Conservation (phyloP, 352 stramenopile species). For the Globisporangium radiosum region DNA sequence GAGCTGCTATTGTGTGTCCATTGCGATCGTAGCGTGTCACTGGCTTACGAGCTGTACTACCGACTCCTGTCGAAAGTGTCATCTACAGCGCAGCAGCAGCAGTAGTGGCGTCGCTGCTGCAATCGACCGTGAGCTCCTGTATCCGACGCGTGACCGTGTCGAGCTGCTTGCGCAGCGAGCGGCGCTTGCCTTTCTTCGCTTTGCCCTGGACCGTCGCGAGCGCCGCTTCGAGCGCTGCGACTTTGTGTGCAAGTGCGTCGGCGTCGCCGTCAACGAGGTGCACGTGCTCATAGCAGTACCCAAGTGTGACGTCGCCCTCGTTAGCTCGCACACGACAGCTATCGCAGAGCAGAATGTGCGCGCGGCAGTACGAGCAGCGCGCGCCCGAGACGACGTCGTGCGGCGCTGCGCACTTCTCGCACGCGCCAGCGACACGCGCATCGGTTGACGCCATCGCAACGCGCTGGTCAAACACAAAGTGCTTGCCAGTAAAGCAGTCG, state of each 20-base stretch:
- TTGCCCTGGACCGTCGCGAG: slow-evolving; percentile 34
- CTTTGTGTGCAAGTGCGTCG: slow-evolving; percentile 28
- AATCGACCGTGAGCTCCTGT: too few relatives aligned
- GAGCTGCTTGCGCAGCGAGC: slow-evolving; percentile 68
- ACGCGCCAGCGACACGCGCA: slow-evolving; percentile 51
- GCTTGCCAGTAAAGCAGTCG: slow-evolving; percentile 73
- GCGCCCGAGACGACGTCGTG: slow-evolving; percentile 60
- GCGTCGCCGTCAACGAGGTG: slow-evolving; percentile 37
- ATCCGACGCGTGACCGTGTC: too few relatives aligned
- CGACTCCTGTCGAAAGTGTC: too few relatives aligned
- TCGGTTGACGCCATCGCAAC: slow-evolving; percentile 58
- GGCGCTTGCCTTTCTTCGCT: slow-evolving; percentile 56
- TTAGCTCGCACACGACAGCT: slow-evolving; percentile 25
- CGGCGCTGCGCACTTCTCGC: slow-evolving; percentile 43
- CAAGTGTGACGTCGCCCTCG: slow-evolving; percentile 14
- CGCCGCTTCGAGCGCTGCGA: slow-evolving; percentile 21
- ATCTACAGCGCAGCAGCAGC: too few relatives aligned
- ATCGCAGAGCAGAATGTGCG: slow-evolving; percentile 71
- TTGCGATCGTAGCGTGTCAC: too few relatives aligned
- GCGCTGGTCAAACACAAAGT: slow-evolving; percentile 84
- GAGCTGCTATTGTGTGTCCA: too few relatives aligned
- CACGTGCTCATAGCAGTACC: slow-evolving; percentile 59
- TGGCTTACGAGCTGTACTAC: too few relatives aligned
- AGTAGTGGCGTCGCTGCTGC: too few relatives aligned
- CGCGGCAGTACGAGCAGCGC: slow-evolving; percentile 72